Percentiles rank a stretch among this genome's conserved stretches.
Conservation (phyloP, 2,329 filamentous ascomycete species). For the Sclerotinia trifoliorum region DNA sequence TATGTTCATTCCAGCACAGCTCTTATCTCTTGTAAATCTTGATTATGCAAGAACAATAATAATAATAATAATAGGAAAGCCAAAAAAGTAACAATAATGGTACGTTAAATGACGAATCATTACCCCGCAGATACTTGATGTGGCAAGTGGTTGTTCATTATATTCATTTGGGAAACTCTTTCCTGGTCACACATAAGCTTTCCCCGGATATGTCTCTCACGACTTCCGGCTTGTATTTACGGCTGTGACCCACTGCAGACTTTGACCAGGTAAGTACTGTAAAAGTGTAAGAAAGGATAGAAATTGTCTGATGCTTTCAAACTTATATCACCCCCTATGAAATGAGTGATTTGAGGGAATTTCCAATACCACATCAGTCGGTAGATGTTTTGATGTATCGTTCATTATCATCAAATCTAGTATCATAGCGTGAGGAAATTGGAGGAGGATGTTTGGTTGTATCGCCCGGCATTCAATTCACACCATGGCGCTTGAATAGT, state of each 20-base stretch:
- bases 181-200: background rate
- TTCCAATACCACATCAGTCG: background rate
- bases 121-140: background rate
- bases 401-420: background rate
- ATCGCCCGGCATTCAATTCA: slow-evolving; percentile 7
- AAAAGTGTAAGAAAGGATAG: background rate
- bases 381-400: slow-evolving; percentile 1
- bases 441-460: background rate
- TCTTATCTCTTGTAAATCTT: background rate
- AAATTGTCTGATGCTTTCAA: background rate
- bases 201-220: background rate
- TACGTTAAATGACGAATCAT: background rate
- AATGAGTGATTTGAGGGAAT: background rate
- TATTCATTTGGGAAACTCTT: too few relatives aligned
- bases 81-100: slow-evolving; percentile 6
- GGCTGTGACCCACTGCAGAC: background rate
- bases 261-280: background rate
- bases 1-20: too few relatives aligned
- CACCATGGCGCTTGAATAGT: background rate
- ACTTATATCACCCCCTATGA: background rate
- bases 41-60: background rate
- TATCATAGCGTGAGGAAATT: background rate
- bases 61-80: too few relatives aligned
- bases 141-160: background rate
- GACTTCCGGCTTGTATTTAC: background rate